A percentile compares a stretch with the other conserved stretches of the same genome.
phyloP scores from a whole-genome alignment of 352 stramenopile genomes.

The Globisporangium rhizosaccharum region DNA sequence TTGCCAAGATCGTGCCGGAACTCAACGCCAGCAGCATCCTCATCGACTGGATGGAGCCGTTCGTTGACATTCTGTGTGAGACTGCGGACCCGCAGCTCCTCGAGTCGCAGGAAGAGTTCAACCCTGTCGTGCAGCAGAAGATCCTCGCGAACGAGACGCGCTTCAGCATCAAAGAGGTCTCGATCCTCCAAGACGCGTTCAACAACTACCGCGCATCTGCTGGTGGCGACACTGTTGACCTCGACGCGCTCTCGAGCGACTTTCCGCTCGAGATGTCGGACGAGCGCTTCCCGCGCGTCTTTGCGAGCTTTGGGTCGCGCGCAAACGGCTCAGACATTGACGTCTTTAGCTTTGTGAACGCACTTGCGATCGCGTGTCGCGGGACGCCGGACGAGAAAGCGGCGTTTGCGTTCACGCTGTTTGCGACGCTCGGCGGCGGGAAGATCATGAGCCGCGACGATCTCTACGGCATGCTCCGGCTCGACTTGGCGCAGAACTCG shows the following conservation, averaged over 20 bases:
- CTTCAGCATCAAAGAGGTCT: constrained; percentile 75
- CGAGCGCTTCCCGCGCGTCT: constrained; percentile 68
- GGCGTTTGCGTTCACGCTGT: constrained; percentile 76
- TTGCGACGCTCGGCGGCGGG: constrained; percentile 41
- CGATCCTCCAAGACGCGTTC: constrained; percentile 78
- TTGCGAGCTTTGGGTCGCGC: constrained; percentile 71
- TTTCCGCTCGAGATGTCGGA: constrained; percentile 85
- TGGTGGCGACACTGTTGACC: constrained; percentile 64
- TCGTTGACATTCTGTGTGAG: constrained; percentile 84
- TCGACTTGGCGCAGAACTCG: constrained; percentile 76
- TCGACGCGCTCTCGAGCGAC: constrained; percentile 70
- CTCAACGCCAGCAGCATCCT: constrained; percentile 52
- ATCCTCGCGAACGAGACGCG: constrained; percentile 81
- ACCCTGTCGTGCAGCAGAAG: constrained; percentile 84
- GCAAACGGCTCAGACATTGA: constrained; percentile 80
- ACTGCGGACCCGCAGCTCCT: constrained; percentile 69
- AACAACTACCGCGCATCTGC: constrained; percentile 73
- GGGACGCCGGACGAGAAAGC: constrained; percentile 68
- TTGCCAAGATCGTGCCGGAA: constrained; percentile 54
- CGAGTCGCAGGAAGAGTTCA: constrained; percentile 86
- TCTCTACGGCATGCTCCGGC: constrained; percentile 76
- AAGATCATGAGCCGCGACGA: constrained; percentile 74
- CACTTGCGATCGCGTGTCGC: constrained; percentile 69
- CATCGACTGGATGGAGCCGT: constrained; percentile 79
- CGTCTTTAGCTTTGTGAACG: constrained; percentile 84